phyloP scores from a whole-genome alignment of 805 yeast genomes.

The Lipomyces starkeyi region DNA sequence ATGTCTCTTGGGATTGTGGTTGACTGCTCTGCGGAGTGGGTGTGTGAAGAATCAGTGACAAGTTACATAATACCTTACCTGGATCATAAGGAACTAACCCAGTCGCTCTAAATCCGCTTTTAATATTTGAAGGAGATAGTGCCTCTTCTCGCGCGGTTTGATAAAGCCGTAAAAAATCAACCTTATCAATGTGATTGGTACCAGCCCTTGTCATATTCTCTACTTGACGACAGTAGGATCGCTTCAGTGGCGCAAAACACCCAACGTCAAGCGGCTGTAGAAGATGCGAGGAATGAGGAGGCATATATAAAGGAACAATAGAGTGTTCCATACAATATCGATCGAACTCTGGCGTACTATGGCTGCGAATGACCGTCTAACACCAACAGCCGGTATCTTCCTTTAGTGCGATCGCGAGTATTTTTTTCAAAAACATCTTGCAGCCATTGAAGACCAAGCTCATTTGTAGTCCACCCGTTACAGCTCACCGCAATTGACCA shows the following conservation, averaged over 20 bases:
- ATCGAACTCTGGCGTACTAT: no score
- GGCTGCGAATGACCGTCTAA: no score
- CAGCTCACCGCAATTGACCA: slow-evolving; percentile 6
- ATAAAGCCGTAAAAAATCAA: background rate
- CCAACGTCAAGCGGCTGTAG: slow-evolving; percentile 2
- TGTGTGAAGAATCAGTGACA: slow-evolving; percentile 5
- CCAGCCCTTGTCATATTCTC: slow-evolving; percentile 5
- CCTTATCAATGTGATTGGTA: background rate
- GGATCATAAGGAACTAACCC: slow-evolving; percentile 5
- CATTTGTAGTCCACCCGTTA: slow-evolving; percentile 6
- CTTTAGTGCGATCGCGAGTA: no score
- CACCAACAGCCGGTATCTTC: no score
- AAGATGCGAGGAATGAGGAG: background rate
- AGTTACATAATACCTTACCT: slow-evolving; percentile 3
- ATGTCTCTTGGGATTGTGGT: no score
- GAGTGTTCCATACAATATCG: no score
- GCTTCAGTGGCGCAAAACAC: slow-evolving; percentile 7
- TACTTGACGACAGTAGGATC: background rate
- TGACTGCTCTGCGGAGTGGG: no score
- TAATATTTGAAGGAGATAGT: background rate
- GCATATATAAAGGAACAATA: no score
- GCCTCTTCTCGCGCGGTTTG: slow-evolving; percentile 8
- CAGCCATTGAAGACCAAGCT: slow-evolving; percentile 6
- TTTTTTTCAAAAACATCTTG: no score
- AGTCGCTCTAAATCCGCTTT: slow-evolving; percentile 1